phyloP scores from a whole-genome alignment of 306 rosid species.

The Cucurbita maxima region DNA sequence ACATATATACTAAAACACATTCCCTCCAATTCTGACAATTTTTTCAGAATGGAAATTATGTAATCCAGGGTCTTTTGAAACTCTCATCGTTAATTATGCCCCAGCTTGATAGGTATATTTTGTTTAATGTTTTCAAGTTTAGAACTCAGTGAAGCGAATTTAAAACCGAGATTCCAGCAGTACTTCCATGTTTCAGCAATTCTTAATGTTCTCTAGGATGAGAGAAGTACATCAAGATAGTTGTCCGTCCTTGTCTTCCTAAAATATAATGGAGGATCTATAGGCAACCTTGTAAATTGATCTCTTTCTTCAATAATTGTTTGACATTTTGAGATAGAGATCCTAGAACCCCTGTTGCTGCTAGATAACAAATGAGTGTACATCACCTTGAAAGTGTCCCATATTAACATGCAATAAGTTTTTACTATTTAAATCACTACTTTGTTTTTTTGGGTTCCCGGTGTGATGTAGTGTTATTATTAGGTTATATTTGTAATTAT shows the following conservation, averaged over 20 bases:
- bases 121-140: neutral
- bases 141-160: neutral
- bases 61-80: neutral
- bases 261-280: neutral
- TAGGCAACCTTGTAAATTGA: neutral
- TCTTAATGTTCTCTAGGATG: neutral
- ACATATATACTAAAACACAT: too few relatives aligned
- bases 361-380: neutral
- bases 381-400: neutral
- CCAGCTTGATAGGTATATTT: neutral
- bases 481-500: neutral
- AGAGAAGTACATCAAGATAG: neutral
- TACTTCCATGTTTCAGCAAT: neutral
- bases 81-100: neutral
- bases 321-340: neutral
- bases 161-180: neutral
- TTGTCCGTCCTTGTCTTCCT: neutral
- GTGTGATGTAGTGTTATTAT: neutral
- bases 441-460: neutral
- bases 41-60: neutral
- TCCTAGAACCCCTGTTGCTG: neutral
- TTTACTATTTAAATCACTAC: neutral
- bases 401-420: neutral
- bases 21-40: neutral
- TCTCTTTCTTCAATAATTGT: neutral